These are phyloP conservation scores for Diaporthe eres DNA, from an alignment of 2,329 filamentous ascomycete species.

Conservation along the genomic window DNA sequence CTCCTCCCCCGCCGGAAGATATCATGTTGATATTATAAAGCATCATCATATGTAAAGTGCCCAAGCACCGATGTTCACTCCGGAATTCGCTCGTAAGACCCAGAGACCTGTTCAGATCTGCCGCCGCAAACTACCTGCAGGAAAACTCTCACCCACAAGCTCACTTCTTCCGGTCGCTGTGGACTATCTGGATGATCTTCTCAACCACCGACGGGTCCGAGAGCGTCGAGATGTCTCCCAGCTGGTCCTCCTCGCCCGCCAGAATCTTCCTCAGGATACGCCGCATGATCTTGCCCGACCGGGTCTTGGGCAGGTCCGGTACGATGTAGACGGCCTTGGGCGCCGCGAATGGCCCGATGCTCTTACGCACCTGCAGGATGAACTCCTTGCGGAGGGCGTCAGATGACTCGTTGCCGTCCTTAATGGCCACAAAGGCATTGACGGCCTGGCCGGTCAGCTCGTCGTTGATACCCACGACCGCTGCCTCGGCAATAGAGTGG, in stretches of 20 bases:
- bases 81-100: not conserved
- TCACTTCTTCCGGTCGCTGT: constrained; percentile 71
- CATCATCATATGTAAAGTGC: not conserved
- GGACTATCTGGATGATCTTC: constrained; percentile 88
- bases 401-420: constrained; percentile 81
- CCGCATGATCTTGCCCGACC: constrained; percentile 99
- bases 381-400: constrained; percentile 94
- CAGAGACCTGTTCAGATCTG: not conserved
- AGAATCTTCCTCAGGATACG: constrained; percentile 97
- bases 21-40: constrained; percentile 17
- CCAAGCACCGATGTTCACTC: not conserved
- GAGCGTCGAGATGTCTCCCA: constrained; percentile 94
- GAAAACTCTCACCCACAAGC: not conserved
- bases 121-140: not conserved
- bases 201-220: constrained; percentile 91
- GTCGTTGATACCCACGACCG: constrained; percentile 92
- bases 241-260: constrained; percentile 95
- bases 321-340: constrained; percentile 95
- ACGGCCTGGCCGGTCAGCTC: constrained; percentile 97
- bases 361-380: constrained; percentile 94
- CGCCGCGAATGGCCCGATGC: constrained; percentile 96
- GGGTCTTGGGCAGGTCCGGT: constrained; percentile 95
- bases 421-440: constrained; percentile 95
- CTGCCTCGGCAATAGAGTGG: constrained; percentile 89
- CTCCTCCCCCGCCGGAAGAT: not conserved